Conservation (phyloP, 2,329 filamentous ascomycete species). For the Nigrospora osmanthi region DNA sequence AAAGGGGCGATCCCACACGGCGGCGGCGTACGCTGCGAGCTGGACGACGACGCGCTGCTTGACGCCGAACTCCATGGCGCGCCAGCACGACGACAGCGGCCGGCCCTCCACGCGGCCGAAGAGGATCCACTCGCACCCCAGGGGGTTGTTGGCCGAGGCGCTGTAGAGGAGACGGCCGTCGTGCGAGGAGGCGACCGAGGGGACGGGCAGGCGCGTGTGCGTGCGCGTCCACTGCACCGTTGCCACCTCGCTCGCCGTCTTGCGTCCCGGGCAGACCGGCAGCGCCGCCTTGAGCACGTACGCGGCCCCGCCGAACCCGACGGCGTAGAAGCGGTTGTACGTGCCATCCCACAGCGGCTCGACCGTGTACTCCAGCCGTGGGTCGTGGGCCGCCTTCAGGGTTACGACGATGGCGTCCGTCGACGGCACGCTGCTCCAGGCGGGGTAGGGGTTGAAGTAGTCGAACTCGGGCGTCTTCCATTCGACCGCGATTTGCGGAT, state of each 20-base stretch:
- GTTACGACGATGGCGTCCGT: constrained; percentile 12
- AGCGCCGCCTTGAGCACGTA: constrained; percentile 23
- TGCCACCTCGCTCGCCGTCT: constrained; percentile 21
- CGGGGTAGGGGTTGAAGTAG: background rate
- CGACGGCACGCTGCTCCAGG: constrained; percentile 13
- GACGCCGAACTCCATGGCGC: constrained; percentile 5
- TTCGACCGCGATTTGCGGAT: background rate
- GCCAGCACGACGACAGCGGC: constrained; percentile 18
- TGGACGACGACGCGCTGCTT: constrained; percentile 21
- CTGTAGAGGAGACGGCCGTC: constrained; percentile 6
- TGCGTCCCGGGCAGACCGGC: constrained; percentile 14
- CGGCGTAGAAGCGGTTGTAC: constrained; percentile 14
- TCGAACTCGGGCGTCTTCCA: background rate
- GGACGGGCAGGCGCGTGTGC: constrained; percentile 16
- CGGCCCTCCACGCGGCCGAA: constrained; percentile 17
- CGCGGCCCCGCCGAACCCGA: constrained; percentile 10
- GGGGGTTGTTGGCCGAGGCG: constrained; percentile 10
- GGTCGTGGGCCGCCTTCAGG: constrained; percentile 8
- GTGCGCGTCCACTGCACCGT: constrained; percentile 15
- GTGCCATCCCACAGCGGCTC: constrained; percentile 11
- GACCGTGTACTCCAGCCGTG: constrained; percentile 9
- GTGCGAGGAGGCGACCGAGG: constrained; percentile 11
- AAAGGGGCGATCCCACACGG: constrained; percentile 10
- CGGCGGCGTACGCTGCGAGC: constrained; percentile 14
- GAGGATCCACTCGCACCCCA: constrained; percentile 23